These are phyloP conservation scores for Hypoxylon sp. DNA, from an alignment of 2,329 filamentous ascomycete species.

Conservation along the genomic window DNA sequence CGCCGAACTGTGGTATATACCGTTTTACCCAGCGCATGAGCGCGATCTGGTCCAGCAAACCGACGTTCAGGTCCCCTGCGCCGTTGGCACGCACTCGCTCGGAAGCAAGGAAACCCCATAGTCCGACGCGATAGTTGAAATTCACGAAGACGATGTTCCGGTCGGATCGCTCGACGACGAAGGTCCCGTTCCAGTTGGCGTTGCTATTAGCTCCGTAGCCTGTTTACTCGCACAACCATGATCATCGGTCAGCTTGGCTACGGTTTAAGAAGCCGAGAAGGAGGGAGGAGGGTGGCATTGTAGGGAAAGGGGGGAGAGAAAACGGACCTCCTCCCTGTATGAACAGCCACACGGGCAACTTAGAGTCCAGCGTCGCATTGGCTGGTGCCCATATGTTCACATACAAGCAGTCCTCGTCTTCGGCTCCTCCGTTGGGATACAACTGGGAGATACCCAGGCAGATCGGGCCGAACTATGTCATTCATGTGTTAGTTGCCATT, in stretches of 20 bases:
- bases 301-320: background rate
- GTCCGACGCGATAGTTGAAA: slow-evolving; percentile 75
- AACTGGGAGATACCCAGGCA: slow-evolving; percentile 59
- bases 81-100: slow-evolving; percentile 68
- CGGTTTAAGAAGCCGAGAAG: background rate
- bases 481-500: slow-evolving; percentile 14
- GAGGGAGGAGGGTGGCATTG: background rate
- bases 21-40: slow-evolving; percentile 73
- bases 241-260: background rate
- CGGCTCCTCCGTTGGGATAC: slow-evolving; percentile 50
- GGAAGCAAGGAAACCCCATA: slow-evolving; percentile 74
- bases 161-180: slow-evolving; percentile 61
- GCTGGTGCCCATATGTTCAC: slow-evolving; percentile 62
- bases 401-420: slow-evolving; percentile 62
- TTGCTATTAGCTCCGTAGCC: slow-evolving; percentile 66
- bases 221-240: slow-evolving; percentile 23
- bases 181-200: slow-evolving; percentile 66
- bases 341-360: slow-evolving; percentile 68
- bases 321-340: slow-evolving; percentile 58
- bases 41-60: slow-evolving; percentile 74
- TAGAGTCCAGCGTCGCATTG: slow-evolving; percentile 57
- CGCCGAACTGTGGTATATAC: slow-evolving; percentile 72
- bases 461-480: slow-evolving; percentile 60
- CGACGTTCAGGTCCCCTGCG: slow-evolving; percentile 68
- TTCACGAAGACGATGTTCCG: slow-evolving; percentile 68